Evolutionary conservation across 129 eudicot species (phyloP).

Genomic region (Helianthus annuus): HanXRQr2.0-SUNRISE NC_035441.2:130625083-130625582

Average conservation of each 20-base stretch:
- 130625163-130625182: constrained; percentile 90
- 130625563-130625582: constrained; percentile 48
- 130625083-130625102: constrained; percentile 40
- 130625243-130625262: constrained; percentile 82
- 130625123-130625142: constrained; percentile 54
- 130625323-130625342: constrained; percentile 70
- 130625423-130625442: constrained; percentile 66
- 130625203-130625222: constrained; percentile 70
- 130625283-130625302: constrained; percentile 72
- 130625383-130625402: constrained; percentile 82
- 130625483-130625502: background rate
- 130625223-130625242: constrained; percentile 68
- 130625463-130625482: constrained; percentile 7
- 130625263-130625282: constrained; percentile 65
- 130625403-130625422: constrained; percentile 67
- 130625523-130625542: constrained; percentile 59
- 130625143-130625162: constrained; percentile 59
- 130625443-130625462: background rate
- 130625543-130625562: constrained; percentile 51
- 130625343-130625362: constrained; percentile 68
- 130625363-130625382: constrained; percentile 63
- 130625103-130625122: constrained; percentile 59
- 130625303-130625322: constrained; percentile 85
- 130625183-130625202: constrained; percentile 59
- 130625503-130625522: constrained; percentile 37